phyloP scores from a whole-genome alignment of 2,329 filamentous ascomycete species.

The Fusarium sp. region DNA sequence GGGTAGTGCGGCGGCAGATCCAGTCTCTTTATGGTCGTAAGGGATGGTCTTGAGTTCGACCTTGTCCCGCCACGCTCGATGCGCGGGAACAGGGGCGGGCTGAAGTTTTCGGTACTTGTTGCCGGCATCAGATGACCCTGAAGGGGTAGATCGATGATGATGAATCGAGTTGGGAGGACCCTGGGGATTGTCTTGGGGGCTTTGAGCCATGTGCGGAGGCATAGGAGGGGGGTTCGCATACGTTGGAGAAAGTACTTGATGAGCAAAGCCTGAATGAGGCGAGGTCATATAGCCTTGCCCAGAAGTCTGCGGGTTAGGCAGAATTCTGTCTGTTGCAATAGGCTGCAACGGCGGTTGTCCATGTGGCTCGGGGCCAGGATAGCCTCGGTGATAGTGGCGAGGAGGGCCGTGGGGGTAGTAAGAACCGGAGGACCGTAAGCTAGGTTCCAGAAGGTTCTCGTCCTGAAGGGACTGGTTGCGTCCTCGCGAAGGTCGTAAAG shows the following conservation, averaged over 20 bases:
- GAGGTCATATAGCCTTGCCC: slow-evolving; percentile 54
- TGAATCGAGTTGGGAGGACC: slow-evolving; percentile 50
- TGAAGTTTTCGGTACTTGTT: slow-evolving; percentile 70
- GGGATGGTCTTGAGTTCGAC: slow-evolving; percentile 70
- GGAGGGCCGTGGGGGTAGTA: slow-evolving; percentile 52
- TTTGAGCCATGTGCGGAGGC: slow-evolving; percentile 52
- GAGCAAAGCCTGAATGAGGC: slow-evolving; percentile 51
- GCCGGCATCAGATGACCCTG: slow-evolving; percentile 55
- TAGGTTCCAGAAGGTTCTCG: slow-evolving; percentile 52
- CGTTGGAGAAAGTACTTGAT: slow-evolving; percentile 55
- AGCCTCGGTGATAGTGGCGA: slow-evolving; percentile 52
- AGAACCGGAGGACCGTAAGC: slow-evolving; percentile 49
- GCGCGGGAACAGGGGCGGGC: slow-evolving; percentile 67
- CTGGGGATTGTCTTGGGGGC: slow-evolving; percentile 53
- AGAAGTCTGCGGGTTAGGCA: slow-evolving; percentile 53
- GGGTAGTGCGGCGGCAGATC: slow-evolving; percentile 67
- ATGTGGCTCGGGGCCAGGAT: slow-evolving; percentile 50
- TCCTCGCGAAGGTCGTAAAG: slow-evolving; percentile 55
- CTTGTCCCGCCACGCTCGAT: slow-evolving; percentile 61
- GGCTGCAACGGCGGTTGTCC: slow-evolving; percentile 49
- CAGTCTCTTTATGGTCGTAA: slow-evolving; percentile 72
- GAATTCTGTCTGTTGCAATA: slow-evolving; percentile 51
- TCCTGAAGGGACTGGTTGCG: slow-evolving; percentile 54
- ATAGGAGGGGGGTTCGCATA: slow-evolving; percentile 52
- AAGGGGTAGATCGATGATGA: slow-evolving; percentile 56